These are phyloP conservation scores for Candida ipomoeae DNA, from an alignment of 805 yeast species.

Conservation along the genomic window DNA sequence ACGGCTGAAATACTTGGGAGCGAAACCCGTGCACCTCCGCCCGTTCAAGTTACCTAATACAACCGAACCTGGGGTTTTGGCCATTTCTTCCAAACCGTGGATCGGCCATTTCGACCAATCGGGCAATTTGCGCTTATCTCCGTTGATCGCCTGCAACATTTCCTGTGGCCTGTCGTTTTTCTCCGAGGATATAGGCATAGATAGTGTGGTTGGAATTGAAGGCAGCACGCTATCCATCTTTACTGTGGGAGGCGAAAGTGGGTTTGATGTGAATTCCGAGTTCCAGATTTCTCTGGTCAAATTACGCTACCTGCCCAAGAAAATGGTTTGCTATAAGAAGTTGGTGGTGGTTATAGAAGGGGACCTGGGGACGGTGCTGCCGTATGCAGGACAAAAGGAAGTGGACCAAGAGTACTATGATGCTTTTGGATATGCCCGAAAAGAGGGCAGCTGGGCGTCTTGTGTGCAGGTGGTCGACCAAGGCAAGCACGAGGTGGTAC, in stretches of 20 bases:
- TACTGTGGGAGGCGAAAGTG: slow-evolving; percentile 41
- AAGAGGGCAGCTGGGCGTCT: slow-evolving; percentile 43
- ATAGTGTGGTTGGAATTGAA: slow-evolving; percentile 61
- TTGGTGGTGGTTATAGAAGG: slow-evolving; percentile 43
- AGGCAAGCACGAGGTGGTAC: slow-evolving; percentile 28
- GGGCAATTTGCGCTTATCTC: slow-evolving; percentile 41
- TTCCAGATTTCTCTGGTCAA: slow-evolving; percentile 31
- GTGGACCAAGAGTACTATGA: slow-evolving; percentile 35
- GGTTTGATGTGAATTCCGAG: slow-evolving; percentile 25
- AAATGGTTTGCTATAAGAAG: slow-evolving; percentile 23
- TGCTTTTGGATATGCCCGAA: slow-evolving; percentile 42
- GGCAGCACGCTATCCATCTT: slow-evolving; percentile 52
- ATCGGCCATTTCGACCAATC: slow-evolving; percentile 39
- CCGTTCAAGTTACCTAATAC: slow-evolving; percentile 22
- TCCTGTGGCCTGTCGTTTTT: slow-evolving; percentile 49
- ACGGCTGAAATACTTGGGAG: slow-evolving; percentile 69
- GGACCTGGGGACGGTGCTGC: slow-evolving; percentile 36
- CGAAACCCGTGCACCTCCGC: slow-evolving; percentile 54
- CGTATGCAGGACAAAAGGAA: slow-evolving; percentile 20
- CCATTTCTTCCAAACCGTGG: slow-evolving; percentile 55
- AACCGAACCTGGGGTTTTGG: slow-evolving; percentile 37
- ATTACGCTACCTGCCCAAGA: slow-evolving; percentile 50
- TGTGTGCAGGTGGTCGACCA: slow-evolving; percentile 49
- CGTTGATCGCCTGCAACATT: slow-evolving; percentile 42
- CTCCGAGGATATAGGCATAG: slow-evolving; percentile 57